Conservation (phyloP, 306 rosid species). For the Vicia sativa region DNA sequence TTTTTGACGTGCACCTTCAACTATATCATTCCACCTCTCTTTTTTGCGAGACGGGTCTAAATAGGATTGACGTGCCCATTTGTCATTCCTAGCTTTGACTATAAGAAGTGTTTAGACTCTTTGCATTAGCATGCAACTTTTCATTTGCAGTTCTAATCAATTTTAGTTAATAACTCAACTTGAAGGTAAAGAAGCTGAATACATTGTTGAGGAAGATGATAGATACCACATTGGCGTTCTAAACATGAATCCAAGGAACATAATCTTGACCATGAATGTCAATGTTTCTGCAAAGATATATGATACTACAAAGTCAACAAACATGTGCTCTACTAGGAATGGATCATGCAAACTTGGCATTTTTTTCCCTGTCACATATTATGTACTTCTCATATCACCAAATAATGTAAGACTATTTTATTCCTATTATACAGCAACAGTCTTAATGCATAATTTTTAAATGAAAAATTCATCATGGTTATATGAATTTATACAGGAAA, state of each 20-base stretch:
- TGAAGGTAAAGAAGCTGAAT: slow-evolving; percentile 50
- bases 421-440: slow-evolving; percentile 18
- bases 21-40: no score
- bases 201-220: slow-evolving; percentile 63
- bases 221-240: slow-evolving; percentile 60
- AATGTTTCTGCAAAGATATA: slow-evolving; percentile 66
- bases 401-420: slow-evolving; percentile 49
- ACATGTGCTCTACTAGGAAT: slow-evolving; percentile 52
- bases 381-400: slow-evolving; percentile 56
- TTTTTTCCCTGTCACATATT: slow-evolving; percentile 52
- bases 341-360: slow-evolving; percentile 58
- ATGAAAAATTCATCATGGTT: not conserved
- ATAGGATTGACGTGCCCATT: no score
- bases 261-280: slow-evolving; percentile 45
- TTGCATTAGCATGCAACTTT: slow-evolving; percentile 1
- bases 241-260: slow-evolving; percentile 54
- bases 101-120: not conserved
- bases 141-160: not conserved
- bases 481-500: slow-evolving; percentile 47
- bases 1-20: no score
- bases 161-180: not conserved
- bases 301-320: slow-evolving; percentile 61
- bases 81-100: rapidly evolving
- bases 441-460: not conserved
- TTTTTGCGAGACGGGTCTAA: no score